Percentiles rank a stretch among this genome's conserved stretches.
phyloP scores from a whole-genome alignment of 1,284 basidiomycete species.

The Prillingera fragicola region DNA sequence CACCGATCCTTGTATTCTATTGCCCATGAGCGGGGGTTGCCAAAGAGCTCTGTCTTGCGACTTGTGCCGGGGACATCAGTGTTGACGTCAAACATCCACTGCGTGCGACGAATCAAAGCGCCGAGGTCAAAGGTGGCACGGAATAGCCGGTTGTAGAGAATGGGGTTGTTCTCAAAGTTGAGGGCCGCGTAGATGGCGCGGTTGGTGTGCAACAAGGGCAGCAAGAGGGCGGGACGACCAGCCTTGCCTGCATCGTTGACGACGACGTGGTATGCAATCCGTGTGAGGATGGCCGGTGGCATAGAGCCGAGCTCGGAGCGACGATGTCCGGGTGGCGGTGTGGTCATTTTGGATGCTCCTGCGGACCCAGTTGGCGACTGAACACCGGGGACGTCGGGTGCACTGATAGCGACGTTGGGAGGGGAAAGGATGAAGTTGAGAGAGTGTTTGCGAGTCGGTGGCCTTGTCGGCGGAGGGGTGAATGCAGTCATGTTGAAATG shows the following conservation, averaged over 20 bases:
- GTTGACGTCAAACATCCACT: slow-evolving; percentile 30
- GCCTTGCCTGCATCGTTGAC: slow-evolving; percentile 16
- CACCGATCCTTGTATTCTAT: slow-evolving; percentile 42
- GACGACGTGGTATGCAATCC: slow-evolving; percentile 32
- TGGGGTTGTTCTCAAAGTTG: slow-evolving; percentile 42
- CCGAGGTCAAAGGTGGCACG: slow-evolving; percentile 44
- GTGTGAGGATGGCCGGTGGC: slow-evolving; percentile 25
- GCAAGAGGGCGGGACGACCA: slow-evolving; percentile 26
- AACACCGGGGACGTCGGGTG: slow-evolving; percentile 12
- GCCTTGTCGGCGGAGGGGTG: slow-evolving; percentile 1
- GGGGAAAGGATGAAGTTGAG: slow-evolving; percentile 34
- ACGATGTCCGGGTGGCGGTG: neutral
- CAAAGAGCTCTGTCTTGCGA: slow-evolving; percentile 22
- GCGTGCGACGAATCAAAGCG: slow-evolving; percentile 37
- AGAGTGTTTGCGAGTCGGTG: slow-evolving; percentile 26
- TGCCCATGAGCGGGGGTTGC: slow-evolving; percentile 37
- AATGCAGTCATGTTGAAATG: slow-evolving; percentile 1
- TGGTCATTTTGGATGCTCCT: neutral
- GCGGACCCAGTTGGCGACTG: neutral
- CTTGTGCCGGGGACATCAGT: slow-evolving; percentile 12
- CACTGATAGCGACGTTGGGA: slow-evolving; percentile 5
- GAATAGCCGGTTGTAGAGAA: slow-evolving; percentile 48
- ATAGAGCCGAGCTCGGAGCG: slow-evolving; percentile 15
- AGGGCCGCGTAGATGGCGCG: slow-evolving; percentile 36
- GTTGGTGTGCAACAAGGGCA: slow-evolving; percentile 35